Evolutionary conservation across 805 yeast species (phyloP).

Genomic region (Teunomyces aglyptinius): DNA sequence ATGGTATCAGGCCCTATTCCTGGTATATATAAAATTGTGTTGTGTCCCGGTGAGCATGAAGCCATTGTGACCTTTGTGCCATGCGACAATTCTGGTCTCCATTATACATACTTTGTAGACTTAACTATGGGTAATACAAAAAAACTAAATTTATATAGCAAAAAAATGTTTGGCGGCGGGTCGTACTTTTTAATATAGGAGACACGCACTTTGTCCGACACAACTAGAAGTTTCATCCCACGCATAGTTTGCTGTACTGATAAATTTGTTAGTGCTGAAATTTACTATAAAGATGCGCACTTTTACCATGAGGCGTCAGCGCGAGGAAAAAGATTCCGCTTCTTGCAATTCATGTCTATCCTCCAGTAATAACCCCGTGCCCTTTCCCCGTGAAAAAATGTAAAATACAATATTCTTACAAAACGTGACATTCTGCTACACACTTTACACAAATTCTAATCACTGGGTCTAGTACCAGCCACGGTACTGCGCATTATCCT

Average conservation of each 20-base stretch:
- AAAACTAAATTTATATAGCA: conserved; percentile 3
- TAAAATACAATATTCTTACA: background rate
- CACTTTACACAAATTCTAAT: conserved; percentile 9
- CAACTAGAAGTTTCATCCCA: background rate
- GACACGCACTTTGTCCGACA: conserved; percentile 2
- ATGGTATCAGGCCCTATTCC: background rate
- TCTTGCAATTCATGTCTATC: too few species aligned
- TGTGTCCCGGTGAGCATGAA: background rate
- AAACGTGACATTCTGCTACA: conserved; percentile 5
- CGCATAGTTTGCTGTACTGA: conserved; percentile 13
- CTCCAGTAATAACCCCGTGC: too few species aligned
- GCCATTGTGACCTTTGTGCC: conserved; percentile 1
- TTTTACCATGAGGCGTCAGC: conserved; percentile 6
- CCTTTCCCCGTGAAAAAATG: too few species aligned
- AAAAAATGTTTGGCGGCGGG: conserved; percentile 4
- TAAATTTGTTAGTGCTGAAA: conserved; percentile 13
- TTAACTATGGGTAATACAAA: conserved; percentile 5
- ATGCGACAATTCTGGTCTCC: background rate
- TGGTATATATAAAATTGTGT: background rate
- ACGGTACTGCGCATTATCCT: conserved; percentile 42
- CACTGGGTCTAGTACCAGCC: conserved; percentile 38
- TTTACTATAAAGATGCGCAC: conserved; percentile 8
- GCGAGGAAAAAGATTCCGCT: background rate
- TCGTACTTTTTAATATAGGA: conserved; percentile 4
- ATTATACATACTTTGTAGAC: conserved; percentile 5